These are phyloP conservation scores for Lentinus brumalis DNA, from an alignment of 768 basidiomycete species.

Conservation along the genomic window DNA sequence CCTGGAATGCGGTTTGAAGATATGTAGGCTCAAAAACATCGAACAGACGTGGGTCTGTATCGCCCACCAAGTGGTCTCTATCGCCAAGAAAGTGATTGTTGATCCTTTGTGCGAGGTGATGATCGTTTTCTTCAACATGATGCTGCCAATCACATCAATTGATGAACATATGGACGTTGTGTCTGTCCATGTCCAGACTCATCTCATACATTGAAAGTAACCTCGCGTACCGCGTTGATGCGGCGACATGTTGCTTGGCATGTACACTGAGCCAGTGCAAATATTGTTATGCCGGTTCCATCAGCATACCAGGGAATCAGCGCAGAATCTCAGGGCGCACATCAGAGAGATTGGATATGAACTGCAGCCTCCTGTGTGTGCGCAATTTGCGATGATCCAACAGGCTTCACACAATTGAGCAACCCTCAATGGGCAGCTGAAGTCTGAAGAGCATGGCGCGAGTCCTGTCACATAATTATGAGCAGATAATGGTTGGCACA, in stretches of 20 bases:
- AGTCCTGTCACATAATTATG: not conserved
- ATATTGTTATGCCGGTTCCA: not conserved
- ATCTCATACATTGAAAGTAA: not conserved
- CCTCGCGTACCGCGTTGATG: not conserved
- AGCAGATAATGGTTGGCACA: not conserved
- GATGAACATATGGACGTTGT: too few relatives aligned
- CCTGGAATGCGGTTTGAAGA: too few relatives aligned
- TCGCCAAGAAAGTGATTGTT: not conserved
- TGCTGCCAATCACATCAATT: too few relatives aligned
- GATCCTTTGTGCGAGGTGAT: not conserved
- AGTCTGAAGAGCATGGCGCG: not conserved
- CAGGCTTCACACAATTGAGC: not conserved
- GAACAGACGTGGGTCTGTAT: not conserved
- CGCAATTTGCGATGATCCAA: not conserved
- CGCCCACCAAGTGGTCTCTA: not conserved
- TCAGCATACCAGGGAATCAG: not conserved
- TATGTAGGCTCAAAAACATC: not conserved
- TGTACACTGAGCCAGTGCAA: not conserved
- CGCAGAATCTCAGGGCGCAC: not conserved
- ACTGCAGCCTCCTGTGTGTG: not conserved
- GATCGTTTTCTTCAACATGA: not conserved
- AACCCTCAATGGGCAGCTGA: not conserved
- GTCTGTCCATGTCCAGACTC: not conserved
- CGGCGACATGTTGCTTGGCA: not conserved
- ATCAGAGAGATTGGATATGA: not conserved